phyloP scores from a whole-genome alignment of 2,329 filamentous ascomycete species.

The Colletotrichum siamense region DNA sequence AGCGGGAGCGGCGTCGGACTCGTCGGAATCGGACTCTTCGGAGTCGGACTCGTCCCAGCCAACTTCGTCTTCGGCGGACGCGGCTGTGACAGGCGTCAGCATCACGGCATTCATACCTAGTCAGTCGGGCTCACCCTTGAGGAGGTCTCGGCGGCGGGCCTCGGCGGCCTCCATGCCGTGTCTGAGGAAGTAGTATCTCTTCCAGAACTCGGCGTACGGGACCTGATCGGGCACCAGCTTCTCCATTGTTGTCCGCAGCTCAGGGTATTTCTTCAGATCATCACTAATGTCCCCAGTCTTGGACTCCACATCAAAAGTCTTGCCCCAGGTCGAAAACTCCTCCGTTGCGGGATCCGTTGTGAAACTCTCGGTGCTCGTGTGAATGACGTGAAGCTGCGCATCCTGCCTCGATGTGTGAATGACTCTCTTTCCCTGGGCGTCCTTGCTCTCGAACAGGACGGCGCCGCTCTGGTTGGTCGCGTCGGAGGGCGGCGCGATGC shows the following conservation, averaged over 20 bases:
- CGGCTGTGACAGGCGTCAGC: conserved; percentile 51
- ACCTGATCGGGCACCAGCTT: conserved; percentile 91
- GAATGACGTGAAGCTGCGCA: conserved; percentile 93
- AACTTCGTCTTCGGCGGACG: conserved; percentile 74
- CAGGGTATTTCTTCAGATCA: conserved; percentile 85
- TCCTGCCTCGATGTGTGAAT: conserved; percentile 96
- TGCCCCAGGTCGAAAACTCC: conserved; percentile 77
- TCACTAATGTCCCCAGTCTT: conserved; percentile 84
- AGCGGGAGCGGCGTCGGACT: conserved; percentile 27
- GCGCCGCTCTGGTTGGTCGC: conserved; percentile 56
- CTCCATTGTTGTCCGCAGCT: conserved; percentile 90
- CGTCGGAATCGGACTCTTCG: conserved; percentile 35
- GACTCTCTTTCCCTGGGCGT: conserved; percentile 86
- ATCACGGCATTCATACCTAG: not conserved
- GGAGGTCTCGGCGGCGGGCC: conserved; percentile 82
- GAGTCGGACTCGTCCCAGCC: conserved; percentile 65
- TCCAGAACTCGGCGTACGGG: conserved; percentile 92
- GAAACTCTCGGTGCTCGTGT: conserved; percentile 84
- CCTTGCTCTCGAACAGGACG: conserved; percentile 92
- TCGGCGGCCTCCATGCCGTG: conserved; percentile 95
- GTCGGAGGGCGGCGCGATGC: conserved; percentile 75
- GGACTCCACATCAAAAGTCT: conserved; percentile 78
- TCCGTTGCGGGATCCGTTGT: conserved; percentile 77
- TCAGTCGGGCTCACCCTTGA: conserved; percentile 73
- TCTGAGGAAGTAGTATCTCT: conserved; percentile 91